Base-by-base conservation (phyloP, 305 asterid species). In the Solanum hybrid region DNA sequence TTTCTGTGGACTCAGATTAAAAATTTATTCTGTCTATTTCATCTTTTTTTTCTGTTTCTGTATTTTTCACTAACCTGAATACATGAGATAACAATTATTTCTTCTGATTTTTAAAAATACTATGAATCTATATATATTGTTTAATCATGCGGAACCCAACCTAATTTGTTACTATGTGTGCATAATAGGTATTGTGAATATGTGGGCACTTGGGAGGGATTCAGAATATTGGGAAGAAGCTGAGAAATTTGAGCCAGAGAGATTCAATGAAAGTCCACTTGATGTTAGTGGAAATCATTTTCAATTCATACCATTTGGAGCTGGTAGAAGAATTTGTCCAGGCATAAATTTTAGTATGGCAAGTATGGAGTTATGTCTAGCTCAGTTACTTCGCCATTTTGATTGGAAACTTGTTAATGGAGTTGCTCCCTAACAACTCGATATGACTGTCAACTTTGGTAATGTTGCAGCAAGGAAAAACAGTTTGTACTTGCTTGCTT, bases 281-380 rank as follows among this genome's bases (percentile, higher is more conserved):
- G 93, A 93, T 26, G 91, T 51, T 9, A 90, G 71, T 1, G 94
- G 94, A 29, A 91, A 87, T 7, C 87, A 91, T 71, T 94, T 92
- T 13, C 92, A 93, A 46, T 90, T 88, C 4, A 91, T 92, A 74
- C 96, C 94, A 3, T 91, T 93, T 76, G 94, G 96, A 1, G 92
- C 92, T 5, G 94, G 95, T 31, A 92, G 94, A 89, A 92, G 93
- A 89, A 93, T 91, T 10, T 92, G 94, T 29, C 96, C 94, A 1
- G 95, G 95, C 69, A 57, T 57, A 20, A 57, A 57, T 22, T 57
- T 94, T 61, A 94, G 93, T 7, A 28, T 91, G 28, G 91, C 90
- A 0, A 90, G 92, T 9, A 89, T 93, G 12, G 93, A 94, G 76
- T 91, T 93, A 8, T 22, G 31, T 31, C 91, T 93, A 10, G 93